Percentiles rank a stretch among this genome's conserved stretches.
These are phyloP conservation scores for Talaromyces funiculosus DNA, from an alignment of 2,329 filamentous ascomycete genomes.

Conservation along the genomic window DNA sequence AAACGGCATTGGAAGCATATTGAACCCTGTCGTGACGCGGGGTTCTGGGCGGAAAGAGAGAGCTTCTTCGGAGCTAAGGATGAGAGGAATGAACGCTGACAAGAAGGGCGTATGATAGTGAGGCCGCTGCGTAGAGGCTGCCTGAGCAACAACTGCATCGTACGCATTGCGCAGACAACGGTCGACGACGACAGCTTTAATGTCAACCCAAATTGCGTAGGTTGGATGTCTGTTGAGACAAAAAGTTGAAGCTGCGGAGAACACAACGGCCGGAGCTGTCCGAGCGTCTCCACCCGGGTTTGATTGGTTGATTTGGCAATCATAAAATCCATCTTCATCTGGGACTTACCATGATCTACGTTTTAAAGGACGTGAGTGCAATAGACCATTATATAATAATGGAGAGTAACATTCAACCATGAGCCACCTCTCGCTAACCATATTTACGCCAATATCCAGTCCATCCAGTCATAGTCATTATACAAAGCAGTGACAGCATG, in stretches of 20 bases:
- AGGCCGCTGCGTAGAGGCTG: slow-evolving; percentile 31
- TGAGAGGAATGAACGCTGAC: slow-evolving; percentile 21
- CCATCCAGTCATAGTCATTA: slow-evolving; percentile 9
- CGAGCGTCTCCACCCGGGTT: not conserved
- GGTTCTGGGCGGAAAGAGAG: slow-evolving; percentile 19
- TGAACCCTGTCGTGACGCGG: slow-evolving; percentile 28
- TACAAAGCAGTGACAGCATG: not conserved
- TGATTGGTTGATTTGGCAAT: not conserved
- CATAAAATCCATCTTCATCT: not conserved
- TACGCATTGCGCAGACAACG: slow-evolving; percentile 30
- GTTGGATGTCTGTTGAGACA: not conserved
- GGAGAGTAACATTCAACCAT: not conserved
- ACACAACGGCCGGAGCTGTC: not conserved
- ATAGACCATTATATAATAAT: not conserved
- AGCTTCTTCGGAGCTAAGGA: slow-evolving; percentile 18
- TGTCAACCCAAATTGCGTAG: no score
- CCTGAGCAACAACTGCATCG: slow-evolving; percentile 35
- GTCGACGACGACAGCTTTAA: not conserved
- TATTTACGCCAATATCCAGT: slow-evolving; percentile 8
- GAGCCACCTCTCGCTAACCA: not conserved
- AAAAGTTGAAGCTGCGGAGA: slow-evolving; percentile 8
- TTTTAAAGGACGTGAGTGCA: not conserved
- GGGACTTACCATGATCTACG: no score
- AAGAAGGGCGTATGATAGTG: slow-evolving; percentile 21
- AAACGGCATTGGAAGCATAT: slow-evolving; percentile 42